These are phyloP conservation scores for Saccharata proteae DNA, from an alignment of 2,329 filamentous ascomycete species.

Conservation along the genomic window DNA sequence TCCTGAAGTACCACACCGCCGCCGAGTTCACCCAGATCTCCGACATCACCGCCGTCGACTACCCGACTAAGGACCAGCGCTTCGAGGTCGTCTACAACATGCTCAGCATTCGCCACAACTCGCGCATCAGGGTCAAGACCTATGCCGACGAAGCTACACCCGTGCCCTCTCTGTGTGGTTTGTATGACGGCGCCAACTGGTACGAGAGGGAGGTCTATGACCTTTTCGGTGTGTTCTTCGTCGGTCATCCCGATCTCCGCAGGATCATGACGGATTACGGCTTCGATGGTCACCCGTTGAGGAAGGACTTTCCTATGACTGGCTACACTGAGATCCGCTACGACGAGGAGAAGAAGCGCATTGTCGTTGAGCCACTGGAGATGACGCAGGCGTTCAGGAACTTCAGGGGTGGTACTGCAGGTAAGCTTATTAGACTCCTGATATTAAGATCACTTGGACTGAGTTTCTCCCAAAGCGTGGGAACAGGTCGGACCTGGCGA, in stretches of 20 bases:
- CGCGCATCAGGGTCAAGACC: constrained; percentile 93
- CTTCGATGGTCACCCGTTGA: constrained; percentile 91
- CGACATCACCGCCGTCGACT: constrained; percentile 90
- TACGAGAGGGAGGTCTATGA: constrained; percentile 98
- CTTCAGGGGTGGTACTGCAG: constrained; percentile 82
- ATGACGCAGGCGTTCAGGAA: constrained; percentile 97
- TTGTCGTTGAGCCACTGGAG: constrained; percentile 94
- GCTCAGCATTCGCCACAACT: constrained; percentile 90
- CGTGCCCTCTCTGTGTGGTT: constrained; percentile 71
- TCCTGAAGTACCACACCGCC: constrained; percentile 94
- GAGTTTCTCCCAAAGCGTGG: constrained; percentile 44
- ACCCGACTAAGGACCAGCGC: constrained; percentile 85
- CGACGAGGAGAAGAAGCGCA: constrained; percentile 99
- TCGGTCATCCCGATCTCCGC: constrained; percentile 85
- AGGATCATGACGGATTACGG: constrained; percentile 99
- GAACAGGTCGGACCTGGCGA: constrained; percentile 60
- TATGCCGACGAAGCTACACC: constrained; percentile 94
- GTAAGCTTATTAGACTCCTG: constrained; percentile 49
- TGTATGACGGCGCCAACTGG: constrained; percentile 97
- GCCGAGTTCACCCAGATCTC: constrained; percentile 92
- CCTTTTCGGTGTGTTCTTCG: constrained; percentile 93
- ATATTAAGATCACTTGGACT: constrained; percentile 50
- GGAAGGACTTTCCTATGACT: constrained; percentile 96
- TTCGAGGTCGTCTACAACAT: constrained; percentile 99
- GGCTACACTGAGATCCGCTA: constrained; percentile 97